A percentile compares a stretch with the other conserved stretches of the same genome.
phyloP scores from a whole-genome alignment of 768 basidiomycete genomes.

The Russula brevipes region DNA sequence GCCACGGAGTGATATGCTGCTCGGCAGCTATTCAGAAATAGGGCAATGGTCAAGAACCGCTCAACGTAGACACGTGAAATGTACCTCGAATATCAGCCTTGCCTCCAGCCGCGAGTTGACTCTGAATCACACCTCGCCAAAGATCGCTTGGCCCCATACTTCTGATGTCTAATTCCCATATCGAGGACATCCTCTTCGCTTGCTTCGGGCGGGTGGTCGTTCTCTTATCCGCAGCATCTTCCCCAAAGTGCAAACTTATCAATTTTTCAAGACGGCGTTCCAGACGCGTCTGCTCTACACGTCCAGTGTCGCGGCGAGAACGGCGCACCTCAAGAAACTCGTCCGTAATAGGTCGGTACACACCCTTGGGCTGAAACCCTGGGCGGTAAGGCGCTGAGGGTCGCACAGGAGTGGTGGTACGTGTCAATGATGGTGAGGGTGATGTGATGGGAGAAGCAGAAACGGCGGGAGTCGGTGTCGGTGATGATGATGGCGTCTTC shows the following conservation, averaged over 20 bases:
- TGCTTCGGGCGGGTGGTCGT: conserved; percentile 24
- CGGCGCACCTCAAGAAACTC: conserved; percentile 58
- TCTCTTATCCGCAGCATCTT: conserved; percentile 22
- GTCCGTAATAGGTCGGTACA: conserved; percentile 74
- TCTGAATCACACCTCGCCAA: conserved; percentile 58
- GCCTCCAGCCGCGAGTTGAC: conserved; percentile 39
- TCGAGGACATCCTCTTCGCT: conserved; percentile 51
- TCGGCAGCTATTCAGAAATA: conserved; percentile 54
- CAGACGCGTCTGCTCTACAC: conserved; percentile 78
- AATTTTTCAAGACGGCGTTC: conserved; percentile 88
- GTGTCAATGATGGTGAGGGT: conserved; percentile 23
- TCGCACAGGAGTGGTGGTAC: conserved; percentile 23
- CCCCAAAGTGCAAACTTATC: conserved; percentile 62
- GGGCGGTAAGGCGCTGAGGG: conserved; percentile 67
- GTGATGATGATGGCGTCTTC: conserved; percentile 24
- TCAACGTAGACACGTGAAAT: conserved; percentile 15
- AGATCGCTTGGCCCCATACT: conserved; percentile 63
- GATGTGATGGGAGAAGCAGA: conserved; percentile 24
- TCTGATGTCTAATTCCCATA: conserved; percentile 67
- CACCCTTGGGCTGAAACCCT: conserved; percentile 90
- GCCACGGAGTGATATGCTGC: conserved; percentile 93
- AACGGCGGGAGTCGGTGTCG: conserved; percentile 23
- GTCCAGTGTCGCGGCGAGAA: conserved; percentile 40
- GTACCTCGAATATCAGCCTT: conserved; percentile 67
- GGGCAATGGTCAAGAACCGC: not conserved